Base-by-base conservation (phyloP, 768 basidiomycete species). In the Boletus subcaerulescens region DNA sequence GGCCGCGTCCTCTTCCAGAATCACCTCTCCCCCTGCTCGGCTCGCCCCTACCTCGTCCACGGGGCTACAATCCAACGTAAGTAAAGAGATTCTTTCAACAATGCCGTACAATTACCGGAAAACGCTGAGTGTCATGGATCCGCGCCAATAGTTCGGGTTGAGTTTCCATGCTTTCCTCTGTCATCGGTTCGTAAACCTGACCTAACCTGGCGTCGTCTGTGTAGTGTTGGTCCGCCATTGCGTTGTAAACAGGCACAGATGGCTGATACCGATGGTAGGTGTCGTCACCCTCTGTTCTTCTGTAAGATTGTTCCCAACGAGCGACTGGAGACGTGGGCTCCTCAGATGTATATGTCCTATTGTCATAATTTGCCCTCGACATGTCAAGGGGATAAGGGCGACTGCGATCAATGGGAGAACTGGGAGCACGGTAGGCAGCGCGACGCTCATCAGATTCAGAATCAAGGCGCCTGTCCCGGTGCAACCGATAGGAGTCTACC, bases 101-200 rank as follows among this genome's bases (percentile, higher is more conserved):
- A 24, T n/a, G 12, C 43, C 24, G 20, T 11, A 24, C n/a, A 33
- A 50, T 63, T 60, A 68, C 67, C 68, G 55, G 60, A 49, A 52
- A 24, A 26, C 35, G 53, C 29, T 61, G 67, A 15, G 51, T 61
- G 24, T 56, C 52, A n/a, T 55, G 60, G 36, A 68, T 67, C 45
- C 67, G 67, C 7, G 63, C 57, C 55, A 69, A 51, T 13, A 68
- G 45, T 59, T 65, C 61, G 5, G 61, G 43, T 36, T 55, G 57
- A 22, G 3, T 12, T 4, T 59, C 61, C 57, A 22, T 43, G 44
- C 58, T 52, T 33, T 61, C 63, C 33, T 55, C 59, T 36, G 1
- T 10, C 39, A 32, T 45, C 38, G 56, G 52, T 13, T 67, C 62
- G 49, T 64, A 56, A 9, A 33, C 36, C 5, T 45, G 52, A 40